Evolutionary conservation across 371 early-diverging fungal species (phyloP), one percentile per base, ranked within the genome.

Genomic region (Thermomucor indicae-seudaticae): DNA sequence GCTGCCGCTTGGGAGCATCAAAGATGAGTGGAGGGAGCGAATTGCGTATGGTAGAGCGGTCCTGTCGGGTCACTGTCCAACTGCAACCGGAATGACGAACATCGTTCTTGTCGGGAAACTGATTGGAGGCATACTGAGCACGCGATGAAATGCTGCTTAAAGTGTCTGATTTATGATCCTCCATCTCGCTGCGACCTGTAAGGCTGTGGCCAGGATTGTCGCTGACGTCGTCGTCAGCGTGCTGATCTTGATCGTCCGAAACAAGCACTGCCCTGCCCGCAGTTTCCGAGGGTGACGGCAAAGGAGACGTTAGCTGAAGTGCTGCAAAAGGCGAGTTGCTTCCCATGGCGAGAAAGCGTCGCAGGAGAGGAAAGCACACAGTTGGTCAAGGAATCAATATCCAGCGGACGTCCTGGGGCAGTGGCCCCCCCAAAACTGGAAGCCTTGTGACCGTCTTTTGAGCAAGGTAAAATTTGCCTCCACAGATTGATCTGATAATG

Each of bases 281-380:
- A n/a, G 46, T 48, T 17, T 38, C 55, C n/a, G 55, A 55, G 17
- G 55, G 55, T 1, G 55, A 55, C 14, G 55, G 55, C n/a, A 55
- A 40, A 32, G 55, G 55, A 3, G 49, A 55, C 2, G 49, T 43
- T 43, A 55, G 29, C 24, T 55, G 55, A 22, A 55, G 8, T 10
- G 51, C 35, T 30, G 25, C 28, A n/a, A 51, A 29, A 39, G 51
- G 43, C 3, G 43, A 51, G 32, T 32, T 32, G 41, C 42, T 43
- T 19, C 34, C 43, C 51, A 51, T 51, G 49, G n/a, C 24, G 27
- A 16, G 45, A n/a, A n/a, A n/a, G n/a, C n/a, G n/a, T n/a, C n/a
- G n/a, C n/a, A n/a, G n/a, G n/a, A n/a, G n/a, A n/a, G n/a, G n/a
- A n/a, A n/a, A n/a, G n/a, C n/a, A n/a, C n/a, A n/a, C n/a, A n/a